Base-by-base conservation (phyloP, 1,284 basidiomycete species). In the Pisolithus thermaeus region DNA sequence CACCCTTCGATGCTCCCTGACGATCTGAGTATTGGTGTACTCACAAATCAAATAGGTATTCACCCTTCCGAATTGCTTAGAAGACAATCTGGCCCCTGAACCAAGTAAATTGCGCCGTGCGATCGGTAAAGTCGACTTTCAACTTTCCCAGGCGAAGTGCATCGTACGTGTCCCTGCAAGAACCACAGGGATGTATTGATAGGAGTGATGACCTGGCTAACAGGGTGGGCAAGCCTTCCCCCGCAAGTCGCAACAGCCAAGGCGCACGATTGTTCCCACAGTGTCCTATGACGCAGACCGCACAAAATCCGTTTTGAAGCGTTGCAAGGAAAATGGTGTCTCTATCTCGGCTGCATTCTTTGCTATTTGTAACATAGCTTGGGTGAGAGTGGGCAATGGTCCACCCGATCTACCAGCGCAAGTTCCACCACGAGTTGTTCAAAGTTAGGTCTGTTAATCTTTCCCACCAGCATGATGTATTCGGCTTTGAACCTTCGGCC, bases 271-370 rank as follows among this genome's bases (percentile, higher is more conserved):
- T 51, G 81, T 87, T 4, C 82, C 80, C 1, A 87, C 83, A 3
- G 66, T 83, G 4, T 73, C 82, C 1, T 79, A 82, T 59, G 73
- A 79, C 41, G 59, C 69, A 36, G 73, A 73, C 8, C 72, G 71
- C 25, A 87, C 85, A 2, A 81, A 77, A 58, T 62, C 65, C 11
- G 81, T 86, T 46, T 70, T 90, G 44, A 78, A 76, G 58, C 75
- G 73, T 46, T 87, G 86, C 72, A 91, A 90, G 64, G 62, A 70
- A 1, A 72, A 83, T 38, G 82, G 82, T 1, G 84, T 90, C 14
- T 87, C 85, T 6, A 83, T 92, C 54, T 84, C 86, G 0, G 81
- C 81, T 50, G 84, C 83, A 16, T 69, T 90, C 38, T 90, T 91
- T 61, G 84, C 87, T 2, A 70, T 90, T 14, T 85, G 83, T 61